Base-by-base conservation (phyloP, 1,284 basidiomycete species). In the Anthracocystis panici-leucophaei region DNA sequence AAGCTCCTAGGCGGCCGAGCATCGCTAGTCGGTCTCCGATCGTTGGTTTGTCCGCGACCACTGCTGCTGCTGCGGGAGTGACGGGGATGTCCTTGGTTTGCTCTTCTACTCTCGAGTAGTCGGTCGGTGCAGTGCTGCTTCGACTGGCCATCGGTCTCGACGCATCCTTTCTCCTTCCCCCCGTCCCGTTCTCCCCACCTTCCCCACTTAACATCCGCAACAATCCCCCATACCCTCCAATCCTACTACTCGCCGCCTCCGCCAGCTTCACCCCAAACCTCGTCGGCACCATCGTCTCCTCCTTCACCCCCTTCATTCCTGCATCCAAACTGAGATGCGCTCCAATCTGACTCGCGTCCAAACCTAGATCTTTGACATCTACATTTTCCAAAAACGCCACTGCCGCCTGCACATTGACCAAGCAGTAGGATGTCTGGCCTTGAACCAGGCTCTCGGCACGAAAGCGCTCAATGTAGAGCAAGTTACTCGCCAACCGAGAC, bases 351-450 rank as follows among this genome's bases (percentile, higher is more conserved):
- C 48, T 27, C n/a, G 53, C 90, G 6, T 90, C 90, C 10, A 97
- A 87, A 0, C 94, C 94, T 12, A 97, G 87, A 6, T 90, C 92
- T 9, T 89, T 90, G 56, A 95, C 87, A 85, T 95, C 93, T 25
- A 97, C 93, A 79, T 94, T 93, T 86, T 95, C 93, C 44, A 97
- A 87, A 84, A 97, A 97, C 81, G 96, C 94, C 2, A 93, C 92
- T 1, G 95, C 94, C 7, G 95, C 95, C 87, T 95, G 91, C 33
- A 96, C 88, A 85, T 97, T 97, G 83, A 97, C 92, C 31, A 96
- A 88, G 73, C 94, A 97, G 83, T 95, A 97, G 57, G 90, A 91
- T 75, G 93, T 92, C 82, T 97, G 94, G 1, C 94, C 94, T 5
- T 91, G 87, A n/a, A 88, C 87, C 48, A 92, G 88, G 5, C 89